phyloP scores from a whole-genome alignment of 352 stramenopile species.

The Vaucheria bursata region DNA sequence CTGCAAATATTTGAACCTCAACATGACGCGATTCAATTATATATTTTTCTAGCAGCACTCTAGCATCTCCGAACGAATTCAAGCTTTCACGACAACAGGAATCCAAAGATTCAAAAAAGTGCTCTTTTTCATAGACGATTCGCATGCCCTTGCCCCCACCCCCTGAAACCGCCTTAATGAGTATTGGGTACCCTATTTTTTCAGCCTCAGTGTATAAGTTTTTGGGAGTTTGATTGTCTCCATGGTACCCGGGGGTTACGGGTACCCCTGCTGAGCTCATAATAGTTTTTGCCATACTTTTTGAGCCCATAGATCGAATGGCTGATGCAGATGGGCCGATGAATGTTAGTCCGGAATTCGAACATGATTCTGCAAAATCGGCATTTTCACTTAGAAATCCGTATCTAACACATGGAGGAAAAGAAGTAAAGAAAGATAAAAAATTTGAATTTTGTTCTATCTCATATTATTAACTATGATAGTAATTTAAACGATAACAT shows the following conservation, averaged over 20 bases:
- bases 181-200: conserved; percentile 77
- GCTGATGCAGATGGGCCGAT: conserved; percentile 71
- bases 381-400: conserved; percentile 81
- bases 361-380: conserved; percentile 64
- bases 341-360: conserved; percentile 68
- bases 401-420: conserved; percentile 78
- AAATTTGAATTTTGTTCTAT: no score
- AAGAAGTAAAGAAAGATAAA: no score
- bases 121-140: conserved; percentile 68
- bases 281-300: conserved; percentile 79
- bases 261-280: conserved; percentile 72
- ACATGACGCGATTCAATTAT: conserved; percentile 74
- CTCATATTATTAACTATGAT: no score
- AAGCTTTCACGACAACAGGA: conserved; percentile 70
- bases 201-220: conserved; percentile 63
- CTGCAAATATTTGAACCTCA: conserved; percentile 81
- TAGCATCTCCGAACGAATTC: conserved; percentile 74
- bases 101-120: conserved; percentile 68
- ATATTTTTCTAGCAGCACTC: conserved; percentile 82
- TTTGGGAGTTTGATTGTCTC: conserved; percentile 69
- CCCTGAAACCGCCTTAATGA: conserved; percentile 80
- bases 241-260: conserved; percentile 77
- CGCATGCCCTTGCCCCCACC: conserved; percentile 82
- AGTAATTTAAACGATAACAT: no score
- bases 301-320: conserved; percentile 80